Evolutionary conservation across 257 asterid genomes (phyloP).

Genomic region (Fraxinus americana): DNA sequence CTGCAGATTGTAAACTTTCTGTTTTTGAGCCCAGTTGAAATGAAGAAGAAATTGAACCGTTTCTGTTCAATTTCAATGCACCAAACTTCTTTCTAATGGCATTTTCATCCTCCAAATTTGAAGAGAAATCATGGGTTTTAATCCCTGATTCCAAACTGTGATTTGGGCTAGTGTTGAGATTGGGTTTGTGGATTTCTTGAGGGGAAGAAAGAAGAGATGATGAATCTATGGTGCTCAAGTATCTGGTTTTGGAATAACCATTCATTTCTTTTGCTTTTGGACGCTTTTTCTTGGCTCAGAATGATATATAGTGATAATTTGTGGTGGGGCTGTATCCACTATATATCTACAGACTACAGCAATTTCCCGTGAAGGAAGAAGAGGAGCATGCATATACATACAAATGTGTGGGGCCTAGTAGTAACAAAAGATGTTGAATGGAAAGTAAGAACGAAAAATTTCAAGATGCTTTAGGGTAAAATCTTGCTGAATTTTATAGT

Average conservation of each 20-base stretch:
- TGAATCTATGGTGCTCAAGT: conserved; percentile 30
- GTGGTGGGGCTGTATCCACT: conserved; percentile 1
- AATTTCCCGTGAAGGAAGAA: background rate
- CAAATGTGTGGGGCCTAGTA: background rate
- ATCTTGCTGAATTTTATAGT: background rate
- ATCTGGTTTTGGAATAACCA: conserved; percentile 36
- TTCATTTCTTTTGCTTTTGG: conserved; percentile 23
- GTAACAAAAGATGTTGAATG: too few relatives aligned
- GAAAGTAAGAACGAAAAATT: background rate
- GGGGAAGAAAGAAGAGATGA: conserved; percentile 31
- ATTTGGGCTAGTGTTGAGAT: conserved; percentile 18
- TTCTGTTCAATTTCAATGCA: conserved; percentile 32
- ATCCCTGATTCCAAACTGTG: background rate
- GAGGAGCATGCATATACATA: background rate
- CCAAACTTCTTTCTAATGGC: conserved; percentile 10
- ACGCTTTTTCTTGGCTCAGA: conserved; percentile 15
- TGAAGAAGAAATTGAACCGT: conserved; percentile 32
- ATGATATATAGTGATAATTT: background rate
- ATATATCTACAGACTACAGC: background rate
- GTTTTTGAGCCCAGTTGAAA: conserved; percentile 15
- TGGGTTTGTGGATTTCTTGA: conserved; percentile 6
- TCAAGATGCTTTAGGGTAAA: background rate
- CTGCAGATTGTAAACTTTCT: conserved; percentile 23
- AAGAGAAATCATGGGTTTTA: conserved; percentile 11
- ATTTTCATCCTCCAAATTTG: conserved; percentile 20